phyloP scores from a whole-genome alignment of 2,329 filamentous ascomycete genomes.

The Peltaster fructicola region DNA sequence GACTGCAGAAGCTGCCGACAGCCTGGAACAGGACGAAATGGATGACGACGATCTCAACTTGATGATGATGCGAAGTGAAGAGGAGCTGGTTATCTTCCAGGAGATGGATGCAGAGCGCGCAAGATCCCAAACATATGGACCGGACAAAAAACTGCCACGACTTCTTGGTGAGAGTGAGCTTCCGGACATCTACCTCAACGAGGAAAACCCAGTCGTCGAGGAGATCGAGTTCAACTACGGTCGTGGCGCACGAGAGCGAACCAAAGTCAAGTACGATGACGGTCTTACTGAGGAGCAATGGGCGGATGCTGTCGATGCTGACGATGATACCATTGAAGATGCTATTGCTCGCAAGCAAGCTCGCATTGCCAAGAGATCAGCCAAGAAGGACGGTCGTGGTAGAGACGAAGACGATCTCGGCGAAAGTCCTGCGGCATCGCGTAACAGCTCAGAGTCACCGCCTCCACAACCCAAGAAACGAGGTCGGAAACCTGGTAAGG shows the following conservation, averaged over 20 bases:
- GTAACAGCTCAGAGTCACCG: slow-evolving; percentile 66
- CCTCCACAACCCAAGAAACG: slow-evolving; percentile 54
- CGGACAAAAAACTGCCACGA: slow-evolving; percentile 50
- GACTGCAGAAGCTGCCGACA: slow-evolving; percentile 49
- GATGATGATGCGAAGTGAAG: slow-evolving; percentile 76
- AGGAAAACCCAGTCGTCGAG: slow-evolving; percentile 65
- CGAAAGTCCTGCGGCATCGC: slow-evolving; percentile 62
- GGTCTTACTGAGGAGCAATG: slow-evolving; percentile 97
- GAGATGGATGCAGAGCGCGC: slow-evolving; percentile 61
- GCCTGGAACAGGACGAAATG: slow-evolving; percentile 86
- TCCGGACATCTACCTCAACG: slow-evolving; percentile 82
- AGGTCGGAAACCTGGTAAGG: slow-evolving; percentile 52
- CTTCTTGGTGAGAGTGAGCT: slow-evolving; percentile 77
- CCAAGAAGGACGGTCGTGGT: slow-evolving; percentile 51
- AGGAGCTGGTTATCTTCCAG: slow-evolving; percentile 63
- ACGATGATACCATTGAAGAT: slow-evolving; percentile 85
- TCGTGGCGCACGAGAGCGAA: slow-evolving; percentile 86
- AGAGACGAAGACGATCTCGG: slow-evolving; percentile 31
- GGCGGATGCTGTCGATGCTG: slow-evolving; percentile 93
- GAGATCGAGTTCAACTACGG: slow-evolving; percentile 58
- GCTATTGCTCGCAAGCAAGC: slow-evolving; percentile 82
- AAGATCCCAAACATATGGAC: slow-evolving; percentile 54
- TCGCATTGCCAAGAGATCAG: slow-evolving; percentile 59
- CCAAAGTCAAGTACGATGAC: slow-evolving; percentile 87
- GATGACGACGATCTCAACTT: slow-evolving; percentile 94